Evolutionary conservation across 768 basidiomycete species (phyloP).

Genomic region (Megacollybia marginata): DNA sequence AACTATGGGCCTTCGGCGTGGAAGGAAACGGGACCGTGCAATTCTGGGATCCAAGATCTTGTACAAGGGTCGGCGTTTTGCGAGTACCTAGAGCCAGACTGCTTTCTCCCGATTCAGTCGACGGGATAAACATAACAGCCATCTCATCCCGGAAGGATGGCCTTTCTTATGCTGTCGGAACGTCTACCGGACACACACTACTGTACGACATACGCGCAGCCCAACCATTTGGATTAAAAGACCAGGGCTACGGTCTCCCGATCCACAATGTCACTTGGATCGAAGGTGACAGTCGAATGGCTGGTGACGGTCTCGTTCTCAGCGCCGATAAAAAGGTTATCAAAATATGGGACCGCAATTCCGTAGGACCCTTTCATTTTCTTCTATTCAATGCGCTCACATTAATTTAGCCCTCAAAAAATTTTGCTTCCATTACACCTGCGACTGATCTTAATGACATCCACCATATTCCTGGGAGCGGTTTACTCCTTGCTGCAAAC

Average conservation of each 20-base stretch:
- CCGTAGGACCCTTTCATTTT: constrained; percentile 37
- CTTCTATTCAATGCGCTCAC: constrained; percentile 3
- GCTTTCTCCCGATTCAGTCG: constrained; percentile 27
- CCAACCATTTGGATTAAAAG: constrained; percentile 80
- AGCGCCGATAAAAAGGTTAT: constrained; percentile 96
- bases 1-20: constrained; percentile 81
- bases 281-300: constrained; percentile 77
- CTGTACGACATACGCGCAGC: constrained; percentile 90
- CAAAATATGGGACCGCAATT: constrained; percentile 91
- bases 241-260: constrained; percentile 94
- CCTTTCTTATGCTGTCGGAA: constrained; percentile 89
- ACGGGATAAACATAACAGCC: constrained; percentile 65
- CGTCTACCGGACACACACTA: constrained; percentile 89
- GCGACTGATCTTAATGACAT: constrained; percentile 85
- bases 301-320: constrained; percentile 80
- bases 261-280: constrained; percentile 85
- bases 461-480: constrained; percentile 84
- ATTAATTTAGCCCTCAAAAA: constrained; percentile 58
- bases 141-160: constrained; percentile 84
- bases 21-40: constrained; percentile 85
- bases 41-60: constrained; percentile 93
- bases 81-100: constrained; percentile 50
- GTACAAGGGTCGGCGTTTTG: constrained; percentile 65
- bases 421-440: constrained; percentile 91
- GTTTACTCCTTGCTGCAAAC: constrained; percentile 86